Evolutionary conservation across 1,284 basidiomycete genomes (phyloP), one percentile per base, ranked within the genome.

Genomic region (Laetiporus sulphureus): DNA sequence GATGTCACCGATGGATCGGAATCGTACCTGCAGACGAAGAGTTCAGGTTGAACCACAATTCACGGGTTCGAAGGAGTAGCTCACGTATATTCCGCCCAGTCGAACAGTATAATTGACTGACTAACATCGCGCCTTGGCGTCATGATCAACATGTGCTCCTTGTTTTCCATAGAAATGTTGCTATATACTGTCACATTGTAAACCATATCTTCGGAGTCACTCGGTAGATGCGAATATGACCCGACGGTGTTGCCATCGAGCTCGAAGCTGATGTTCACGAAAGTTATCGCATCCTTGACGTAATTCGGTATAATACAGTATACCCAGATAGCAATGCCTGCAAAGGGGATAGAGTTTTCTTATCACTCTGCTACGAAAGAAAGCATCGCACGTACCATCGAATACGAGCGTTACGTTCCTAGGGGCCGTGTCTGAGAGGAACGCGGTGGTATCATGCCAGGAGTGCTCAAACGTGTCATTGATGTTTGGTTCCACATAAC

Each of bases 81-180:
- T 33, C 23, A 42, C 41, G 36, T 38, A 30, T 42, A 42, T 22
- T 21, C 27, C 3, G 40, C 40, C 40, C 40, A 41, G n/a, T 41
- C 40, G 18, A 41, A 41, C 8, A 38, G 37, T 10, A 38, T 3
- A 11, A 38, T 4, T 7, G 37, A 38, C 20, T n/a, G 3, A 8
- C 25, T 6, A 12, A 21, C 5, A 2, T 13, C 20, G 12, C 30
- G 18, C 18, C 30, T 21, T 7, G 37, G 23, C 18, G 13, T 8
- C 29, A 39, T 21, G n/a, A 13, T 4, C 20, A 39, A 12, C 7
- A 10, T 15, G 18, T 39, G 38, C 12, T 31, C 25, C 21, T 27
- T 23, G 16, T 38, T 27, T 7, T n/a, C n/a, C 16, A 38, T 15
- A 10, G 11, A 5, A 16, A 21, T 37, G n/a, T 27, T 31, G 19